Percentiles rank a stretch among this genome's conserved stretches.
phyloP scores from a whole-genome alignment of 2,329 filamentous ascomycete species.

The Fusarium odoratissimum region DNA sequence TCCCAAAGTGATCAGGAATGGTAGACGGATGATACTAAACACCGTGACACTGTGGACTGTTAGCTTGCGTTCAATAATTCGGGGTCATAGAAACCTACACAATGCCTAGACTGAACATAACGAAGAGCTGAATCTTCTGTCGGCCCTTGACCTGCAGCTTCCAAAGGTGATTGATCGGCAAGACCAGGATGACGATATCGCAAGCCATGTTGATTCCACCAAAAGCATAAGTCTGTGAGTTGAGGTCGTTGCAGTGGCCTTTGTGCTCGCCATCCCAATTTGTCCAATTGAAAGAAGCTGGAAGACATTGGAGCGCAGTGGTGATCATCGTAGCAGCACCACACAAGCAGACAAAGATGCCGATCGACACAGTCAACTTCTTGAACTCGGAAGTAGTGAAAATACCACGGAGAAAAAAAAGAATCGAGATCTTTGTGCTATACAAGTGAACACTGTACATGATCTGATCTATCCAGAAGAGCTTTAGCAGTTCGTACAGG shows the following conservation, averaged over 20 bases:
- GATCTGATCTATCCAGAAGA: slow-evolving; percentile 40
- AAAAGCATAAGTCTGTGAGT: slow-evolving; percentile 36
- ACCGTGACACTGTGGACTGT: slow-evolving; percentile 21
- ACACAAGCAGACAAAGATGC: slow-evolving; percentile 16
- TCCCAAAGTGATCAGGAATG: slow-evolving; percentile 28
- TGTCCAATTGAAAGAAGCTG: slow-evolving; percentile 30
- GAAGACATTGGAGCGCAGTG: slow-evolving; percentile 30
- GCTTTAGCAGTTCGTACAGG: slow-evolving; percentile 27
- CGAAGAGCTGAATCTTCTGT: slow-evolving; percentile 33
- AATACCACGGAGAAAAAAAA: slow-evolving; percentile 29
- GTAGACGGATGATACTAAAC: slow-evolving; percentile 32
- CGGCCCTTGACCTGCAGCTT: slow-evolving; percentile 31
- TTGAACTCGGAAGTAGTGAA: slow-evolving; percentile 24
- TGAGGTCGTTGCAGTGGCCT: slow-evolving; percentile 33
- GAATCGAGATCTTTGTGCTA: slow-evolving; percentile 36
- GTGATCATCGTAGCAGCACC: slow-evolving; percentile 29
- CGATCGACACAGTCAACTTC: slow-evolving; percentile 13
- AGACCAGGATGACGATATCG: slow-evolving; percentile 22
- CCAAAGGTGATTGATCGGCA: slow-evolving; percentile 28
- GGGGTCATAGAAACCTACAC: background rate
- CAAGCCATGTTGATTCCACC: slow-evolving; percentile 35
- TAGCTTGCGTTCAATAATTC: background rate
- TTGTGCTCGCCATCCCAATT: slow-evolving; percentile 31
- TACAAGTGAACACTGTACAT: slow-evolving; percentile 39
- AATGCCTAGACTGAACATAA: slow-evolving; percentile 34